These are phyloP conservation scores for Tranzscheliella williamsii DNA, from an alignment of 1,284 basidiomycete species.

Conservation along the genomic window DNA sequence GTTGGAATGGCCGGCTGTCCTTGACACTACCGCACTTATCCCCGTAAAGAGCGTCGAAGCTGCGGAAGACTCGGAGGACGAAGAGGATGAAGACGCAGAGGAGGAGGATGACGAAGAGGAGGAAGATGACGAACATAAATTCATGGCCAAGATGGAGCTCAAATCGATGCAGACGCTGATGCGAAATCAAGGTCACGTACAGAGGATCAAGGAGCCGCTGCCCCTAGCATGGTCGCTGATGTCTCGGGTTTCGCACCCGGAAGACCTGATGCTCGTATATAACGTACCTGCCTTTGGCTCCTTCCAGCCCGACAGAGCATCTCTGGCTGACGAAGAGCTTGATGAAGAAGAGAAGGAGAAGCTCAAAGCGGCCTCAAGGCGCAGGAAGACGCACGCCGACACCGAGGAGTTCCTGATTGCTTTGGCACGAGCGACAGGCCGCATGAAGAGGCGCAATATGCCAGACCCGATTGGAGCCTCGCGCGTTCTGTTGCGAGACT, in stretches of 20 bases:
- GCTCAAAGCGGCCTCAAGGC: conserved; percentile 22
- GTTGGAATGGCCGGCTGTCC: conserved; percentile 42
- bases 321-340: conserved; percentile 33
- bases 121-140: conserved; percentile 31
- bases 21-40: conserved; percentile 49
- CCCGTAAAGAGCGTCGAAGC: conserved; percentile 24
- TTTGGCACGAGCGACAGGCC: conserved; percentile 47
- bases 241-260: conserved; percentile 43
- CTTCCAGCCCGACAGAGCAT: conserved; percentile 34
- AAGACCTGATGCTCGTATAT: conserved; percentile 56
- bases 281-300: conserved; percentile 56
- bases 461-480: conserved; percentile 52
- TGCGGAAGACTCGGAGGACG: conserved; percentile 12
- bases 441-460: conserved; percentile 48
- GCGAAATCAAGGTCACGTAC: conserved; percentile 54
- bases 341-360: conserved; percentile 29
- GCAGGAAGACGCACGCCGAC: conserved; percentile 47
- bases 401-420: conserved; percentile 56
- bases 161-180: conserved; percentile 47
- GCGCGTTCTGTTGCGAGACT: conserved; percentile 53
- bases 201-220: conserved; percentile 54
- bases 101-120: conserved; percentile 11
- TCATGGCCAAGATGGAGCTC: conserved; percentile 31
- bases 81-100: conserved; percentile 17
- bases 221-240: conserved; percentile 48